These are phyloP conservation scores for Euphorbia schlechtendalii DNA, from an alignment of 441 rosid species.

Conservation along the genomic window DNA sequence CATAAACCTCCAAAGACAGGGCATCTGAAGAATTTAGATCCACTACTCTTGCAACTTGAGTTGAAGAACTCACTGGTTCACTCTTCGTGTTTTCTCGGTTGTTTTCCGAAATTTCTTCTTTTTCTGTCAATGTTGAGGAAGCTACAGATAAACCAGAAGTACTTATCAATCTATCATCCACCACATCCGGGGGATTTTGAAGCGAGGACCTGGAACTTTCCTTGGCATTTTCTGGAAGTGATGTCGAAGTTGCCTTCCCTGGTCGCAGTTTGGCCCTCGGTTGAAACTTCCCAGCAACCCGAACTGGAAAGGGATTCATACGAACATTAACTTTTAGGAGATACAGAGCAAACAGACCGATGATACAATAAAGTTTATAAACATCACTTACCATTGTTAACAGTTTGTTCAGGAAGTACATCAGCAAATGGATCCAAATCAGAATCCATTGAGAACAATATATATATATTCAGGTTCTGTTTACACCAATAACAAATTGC, in stretches of 20 bases:
- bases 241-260: constrained; percentile 21
- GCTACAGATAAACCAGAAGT: not conserved
- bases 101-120: constrained; percentile 2
- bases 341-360: not conserved
- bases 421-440: constrained; percentile 33
- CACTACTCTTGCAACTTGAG: not conserved
- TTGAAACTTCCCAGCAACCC: constrained; percentile 51
- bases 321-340: not conserved
- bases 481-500: not conserved
- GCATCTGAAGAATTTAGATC: not conserved
- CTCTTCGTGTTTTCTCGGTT: not conserved
- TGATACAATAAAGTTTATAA: not conserved
- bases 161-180: constrained; percentile 8
- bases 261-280: constrained; percentile 46
- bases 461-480: not conserved
- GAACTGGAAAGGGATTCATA: constrained; percentile 22
- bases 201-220: constrained; percentile 14
- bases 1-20: constrained; percentile 1
- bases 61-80: constrained; percentile 7
- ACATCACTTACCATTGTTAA: constrained; percentile 23
- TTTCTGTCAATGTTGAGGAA: constrained; percentile 1
- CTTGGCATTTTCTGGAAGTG: constrained; percentile 10
- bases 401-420: constrained; percentile 22
- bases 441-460: constrained; percentile 17
- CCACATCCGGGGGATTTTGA: constrained; percentile 1